Evolutionary conservation across 2,329 filamentous ascomycete species (phyloP).

Genomic region (Diaporthe destruens): DNA sequence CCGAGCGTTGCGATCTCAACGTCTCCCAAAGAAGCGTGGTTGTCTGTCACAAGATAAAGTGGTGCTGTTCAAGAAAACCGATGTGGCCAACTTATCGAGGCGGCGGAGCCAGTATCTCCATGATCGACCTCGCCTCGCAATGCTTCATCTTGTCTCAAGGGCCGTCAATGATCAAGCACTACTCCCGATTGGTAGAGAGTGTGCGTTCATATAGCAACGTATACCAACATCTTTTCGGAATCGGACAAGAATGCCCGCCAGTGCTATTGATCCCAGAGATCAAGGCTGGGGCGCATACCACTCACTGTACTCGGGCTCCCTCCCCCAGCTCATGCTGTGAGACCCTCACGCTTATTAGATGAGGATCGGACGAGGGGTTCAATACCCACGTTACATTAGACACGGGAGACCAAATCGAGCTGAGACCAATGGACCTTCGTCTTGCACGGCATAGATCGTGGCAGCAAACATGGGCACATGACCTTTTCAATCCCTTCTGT

Average conservation of each 20-base stretch:
- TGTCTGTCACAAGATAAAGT: background rate
- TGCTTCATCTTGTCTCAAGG: constrained; percentile 8
- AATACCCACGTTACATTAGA: constrained; percentile 12
- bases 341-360: constrained; percentile 1
- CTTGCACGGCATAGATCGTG: constrained; percentile 7
- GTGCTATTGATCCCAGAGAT: background rate
- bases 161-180: background rate
- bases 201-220: background rate
- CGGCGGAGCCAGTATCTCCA: constrained; percentile 22
- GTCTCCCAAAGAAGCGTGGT: background rate
- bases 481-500: constrained; percentile 8
- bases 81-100: background rate
- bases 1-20: background rate
- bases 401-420: background rate
- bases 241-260: background rate
- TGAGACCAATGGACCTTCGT: constrained; percentile 16
- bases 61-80: background rate
- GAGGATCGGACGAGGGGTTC: background rate
- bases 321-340: constrained; percentile 11
- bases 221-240: background rate
- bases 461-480: constrained; percentile 33
- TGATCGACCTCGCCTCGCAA: constrained; percentile 1
- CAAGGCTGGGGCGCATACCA: background rate
- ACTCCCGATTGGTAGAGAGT: constrained; percentile 10
- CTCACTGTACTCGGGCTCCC: background rate